Conservation (phyloP, 2,329 filamentous ascomycete genomes). For the Penicillium sp. region DNA sequence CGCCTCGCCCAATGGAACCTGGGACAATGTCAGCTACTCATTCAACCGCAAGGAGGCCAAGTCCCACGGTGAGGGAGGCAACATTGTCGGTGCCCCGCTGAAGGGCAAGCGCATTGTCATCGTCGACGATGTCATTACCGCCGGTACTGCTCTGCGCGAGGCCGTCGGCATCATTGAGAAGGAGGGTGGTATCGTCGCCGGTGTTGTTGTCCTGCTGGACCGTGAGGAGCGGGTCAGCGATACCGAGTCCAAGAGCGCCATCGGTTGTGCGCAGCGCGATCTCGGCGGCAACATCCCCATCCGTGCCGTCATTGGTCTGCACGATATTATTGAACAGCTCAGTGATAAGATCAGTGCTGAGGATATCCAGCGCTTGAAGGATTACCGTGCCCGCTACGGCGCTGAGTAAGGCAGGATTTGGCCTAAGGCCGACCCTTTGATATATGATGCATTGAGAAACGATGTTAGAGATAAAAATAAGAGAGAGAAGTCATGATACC, state of each 20-base stretch:
- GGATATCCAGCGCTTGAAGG: slow-evolving; percentile 68
- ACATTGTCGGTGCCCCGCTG: slow-evolving; percentile 83
- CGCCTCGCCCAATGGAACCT: slow-evolving; percentile 52
- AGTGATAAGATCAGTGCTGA: slow-evolving; percentile 62
- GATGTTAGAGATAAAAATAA: slow-evolving; percentile 24
- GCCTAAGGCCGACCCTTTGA: not conserved
- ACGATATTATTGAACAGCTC: slow-evolving; percentile 76
- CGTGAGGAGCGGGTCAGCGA: slow-evolving; percentile 65
- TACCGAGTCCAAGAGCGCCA: slow-evolving; percentile 69
- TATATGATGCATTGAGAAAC: slow-evolving; percentile 12
- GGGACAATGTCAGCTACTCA: slow-evolving; percentile 73
- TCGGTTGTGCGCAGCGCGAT: slow-evolving; percentile 81
- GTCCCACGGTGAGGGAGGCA: slow-evolving; percentile 91
- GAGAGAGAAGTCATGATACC: slow-evolving; percentile 23
- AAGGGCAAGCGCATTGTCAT: slow-evolving; percentile 85
- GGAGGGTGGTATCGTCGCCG: slow-evolving; percentile 81
- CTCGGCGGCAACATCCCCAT: slow-evolving; percentile 72
- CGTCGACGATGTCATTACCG: slow-evolving; percentile 95
- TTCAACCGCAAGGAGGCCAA: slow-evolving; percentile 98
- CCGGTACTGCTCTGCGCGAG: slow-evolving; percentile 90
- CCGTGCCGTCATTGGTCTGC: slow-evolving; percentile 68
- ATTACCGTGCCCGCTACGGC: slow-evolving; percentile 61
- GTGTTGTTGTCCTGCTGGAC: slow-evolving; percentile 86
- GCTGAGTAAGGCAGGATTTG: slow-evolving; percentile 28
- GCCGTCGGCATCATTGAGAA: slow-evolving; percentile 84